Evolutionary conservation across 2,329 filamentous ascomycete species (phyloP), one percentile per base, ranked within the genome.

Genomic region (Alternaria burnsii): DNA sequence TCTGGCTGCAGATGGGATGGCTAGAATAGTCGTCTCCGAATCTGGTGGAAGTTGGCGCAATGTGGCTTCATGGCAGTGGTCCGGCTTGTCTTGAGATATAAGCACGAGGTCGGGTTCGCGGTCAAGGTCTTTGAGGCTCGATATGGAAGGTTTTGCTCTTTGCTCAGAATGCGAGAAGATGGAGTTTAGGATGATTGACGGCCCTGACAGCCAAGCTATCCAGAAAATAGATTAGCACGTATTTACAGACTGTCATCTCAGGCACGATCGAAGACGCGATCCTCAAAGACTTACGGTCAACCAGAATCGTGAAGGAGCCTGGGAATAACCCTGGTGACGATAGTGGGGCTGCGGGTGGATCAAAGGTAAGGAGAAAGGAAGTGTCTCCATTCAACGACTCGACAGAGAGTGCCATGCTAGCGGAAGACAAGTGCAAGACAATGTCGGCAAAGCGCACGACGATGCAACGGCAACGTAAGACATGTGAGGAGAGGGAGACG

Each of bases 61-160:
- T 0, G 90, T 92, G 36, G 85, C 83, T 76, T 89, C 85, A 71
- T 92, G 87, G 76, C 90, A 92, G 71, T 92, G 90, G 70, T 92
- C 90, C 16, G 85, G 86, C 71, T 88, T 88, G 67, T 84, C 83
- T 68, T 89, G 87, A 6, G 85, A 87, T 59, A 89, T 82, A 50
- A 89, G 75, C 32, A 89, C 82, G 16, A 88, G 66, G 65, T 89
- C 85, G 4, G 86, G 84, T 47, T 79, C 75, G 50, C 83, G 79
- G 3, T 82, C 78, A 14, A 89, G 77, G 32, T 88, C 82, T 20
- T 78, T 78, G 18, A 89, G 79, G 18, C 88, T 87, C 0, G 82
- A 78, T 59, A 92, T 83, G 65, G 85, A 88, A 46, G 87, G 81
- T 26, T 81, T 80, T 18, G 82, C 76, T 43, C 81, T 87, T 63